These are phyloP conservation scores for Betula pendula DNA, from an alignment of 306 rosid genomes.

Conservation along the genomic window DNA sequence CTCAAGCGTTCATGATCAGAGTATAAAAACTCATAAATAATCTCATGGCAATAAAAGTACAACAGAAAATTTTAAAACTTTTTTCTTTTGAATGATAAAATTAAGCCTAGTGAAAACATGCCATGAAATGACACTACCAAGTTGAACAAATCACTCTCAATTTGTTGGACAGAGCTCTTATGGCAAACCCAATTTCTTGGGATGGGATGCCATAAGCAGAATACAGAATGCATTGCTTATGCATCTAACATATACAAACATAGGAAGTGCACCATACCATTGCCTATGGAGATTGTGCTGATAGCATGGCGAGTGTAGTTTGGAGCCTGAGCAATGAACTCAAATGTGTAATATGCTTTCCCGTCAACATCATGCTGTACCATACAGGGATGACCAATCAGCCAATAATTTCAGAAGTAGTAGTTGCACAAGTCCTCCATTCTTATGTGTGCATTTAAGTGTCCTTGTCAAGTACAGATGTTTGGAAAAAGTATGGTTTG, in stretches of 20 bases:
- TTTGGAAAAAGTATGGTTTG: too few relatives aligned
- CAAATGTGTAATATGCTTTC: slow-evolving; percentile 75
- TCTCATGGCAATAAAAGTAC: too few relatives aligned
- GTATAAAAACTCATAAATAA: too few relatives aligned
- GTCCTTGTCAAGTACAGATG: neutral
- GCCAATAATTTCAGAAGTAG: slow-evolving; percentile 2
- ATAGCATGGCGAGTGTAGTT: slow-evolving; percentile 95
- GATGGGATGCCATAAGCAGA: neutral
- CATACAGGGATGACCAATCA: slow-evolving; percentile 17
- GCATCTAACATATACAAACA: slow-evolving; percentile 5
- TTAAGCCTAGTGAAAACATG: neutral
- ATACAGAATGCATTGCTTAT: neutral
- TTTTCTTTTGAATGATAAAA: neutral
- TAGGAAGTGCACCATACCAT: slow-evolving; percentile 54
- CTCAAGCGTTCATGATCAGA: too few relatives aligned
- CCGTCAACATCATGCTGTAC: slow-evolving; percentile 81
- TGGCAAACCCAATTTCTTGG: neutral
- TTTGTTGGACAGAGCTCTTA: neutral
- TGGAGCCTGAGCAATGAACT: slow-evolving; percentile 89
- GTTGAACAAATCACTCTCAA: neutral
- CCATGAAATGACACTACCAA: neutral
- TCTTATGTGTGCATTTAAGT: neutral
- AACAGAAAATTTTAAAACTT: too few relatives aligned
- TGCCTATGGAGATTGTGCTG: slow-evolving; percentile 72
- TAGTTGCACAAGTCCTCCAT: neutral